Conservation (phyloP, 306 rosid genomes). For the Casuarina equisetifolia region DNA sequence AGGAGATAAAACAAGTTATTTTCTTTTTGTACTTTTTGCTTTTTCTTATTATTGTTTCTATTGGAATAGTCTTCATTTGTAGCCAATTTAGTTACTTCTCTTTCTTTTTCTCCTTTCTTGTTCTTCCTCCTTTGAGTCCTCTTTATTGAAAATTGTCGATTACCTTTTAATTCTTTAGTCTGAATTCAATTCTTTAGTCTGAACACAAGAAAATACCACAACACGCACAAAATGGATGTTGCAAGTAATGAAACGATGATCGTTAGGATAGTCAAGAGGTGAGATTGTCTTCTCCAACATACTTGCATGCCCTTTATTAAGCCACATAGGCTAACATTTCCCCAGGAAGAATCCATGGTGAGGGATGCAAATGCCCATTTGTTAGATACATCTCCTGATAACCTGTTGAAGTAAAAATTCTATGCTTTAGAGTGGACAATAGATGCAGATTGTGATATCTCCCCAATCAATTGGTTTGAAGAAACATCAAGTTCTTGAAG, state of each 20-base stretch:
- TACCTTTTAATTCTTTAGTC: conserved; percentile 35
- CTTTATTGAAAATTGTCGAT: conserved; percentile 23
- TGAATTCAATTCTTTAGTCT: conserved; percentile 37
- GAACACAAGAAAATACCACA: conserved; percentile 33
- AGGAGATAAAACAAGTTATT: too few relatives aligned
- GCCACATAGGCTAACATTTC: conserved; percentile 68
- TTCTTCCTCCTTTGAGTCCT: conserved; percentile 39
- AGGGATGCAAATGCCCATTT: conserved; percentile 64
- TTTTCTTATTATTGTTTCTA: conserved; percentile 1
- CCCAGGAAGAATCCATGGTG: conserved; percentile 59
- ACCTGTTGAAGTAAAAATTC: conserved; percentile 79
- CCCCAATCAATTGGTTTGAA: conserved; percentile 59
- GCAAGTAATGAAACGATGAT: conserved; percentile 54
- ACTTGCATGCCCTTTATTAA: conserved; percentile 56
- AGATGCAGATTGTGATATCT: conserved; percentile 55
- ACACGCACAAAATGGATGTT: conserved; percentile 51
- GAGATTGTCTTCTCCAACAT: conserved; percentile 49
- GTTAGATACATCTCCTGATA: conserved; percentile 62
- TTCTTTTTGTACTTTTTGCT: conserved; percentile 24
- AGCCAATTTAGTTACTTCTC: conserved; percentile 44
- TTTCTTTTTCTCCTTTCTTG: conserved; percentile 52
- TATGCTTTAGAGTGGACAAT: conserved; percentile 60
- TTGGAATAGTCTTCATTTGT: too few relatives aligned
- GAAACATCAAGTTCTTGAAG: conserved; percentile 68
- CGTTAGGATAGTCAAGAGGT: conserved; percentile 42